Evolutionary conservation across 1,284 basidiomycete genomes (phyloP).

Genomic region (Mycena citricolor): DNA sequence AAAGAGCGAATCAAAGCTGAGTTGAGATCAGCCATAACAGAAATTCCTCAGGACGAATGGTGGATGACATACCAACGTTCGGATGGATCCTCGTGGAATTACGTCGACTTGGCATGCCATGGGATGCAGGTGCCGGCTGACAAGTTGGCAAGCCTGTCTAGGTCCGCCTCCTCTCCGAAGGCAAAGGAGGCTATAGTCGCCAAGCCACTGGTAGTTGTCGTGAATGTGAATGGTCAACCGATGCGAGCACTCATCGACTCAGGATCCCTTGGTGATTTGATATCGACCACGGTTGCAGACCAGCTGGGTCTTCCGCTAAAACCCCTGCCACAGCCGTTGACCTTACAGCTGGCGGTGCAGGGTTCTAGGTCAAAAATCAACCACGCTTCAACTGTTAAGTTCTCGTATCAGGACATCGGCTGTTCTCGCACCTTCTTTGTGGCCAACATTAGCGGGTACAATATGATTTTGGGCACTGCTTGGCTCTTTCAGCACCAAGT

Average conservation of each 20-base stretch:
- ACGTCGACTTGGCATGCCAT: too few species aligned
- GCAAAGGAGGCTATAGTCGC: constrained; percentile 1
- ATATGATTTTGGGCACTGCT: constrained; percentile 29
- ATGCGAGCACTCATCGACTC: constrained; percentile 18
- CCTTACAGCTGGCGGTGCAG: constrained; percentile 28
- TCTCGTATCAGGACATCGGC: constrained; percentile 19
- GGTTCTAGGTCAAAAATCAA: constrained; percentile 27
- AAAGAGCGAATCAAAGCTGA: too few species aligned
- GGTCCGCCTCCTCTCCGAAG: constrained; percentile 1
- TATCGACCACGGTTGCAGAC: constrained; percentile 20
- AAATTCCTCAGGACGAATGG: too few species aligned
- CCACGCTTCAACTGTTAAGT: not conserved
- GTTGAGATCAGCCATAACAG: too few species aligned
- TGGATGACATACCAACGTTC: too few species aligned
- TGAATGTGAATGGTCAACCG: constrained; percentile 8
- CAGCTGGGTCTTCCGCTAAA: constrained; percentile 17
- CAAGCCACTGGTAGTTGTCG: constrained; percentile 17
- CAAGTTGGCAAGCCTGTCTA: too few species aligned
- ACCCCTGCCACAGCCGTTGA: constrained; percentile 26
- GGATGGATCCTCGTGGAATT: too few species aligned
- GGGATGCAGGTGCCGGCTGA: too few species aligned
- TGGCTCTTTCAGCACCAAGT: constrained; percentile 29
- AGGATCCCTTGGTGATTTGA: constrained; percentile 22
- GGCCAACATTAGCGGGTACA: constrained; percentile 25
- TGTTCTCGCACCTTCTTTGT: constrained; percentile 11